Evolutionary conservation across 2,329 filamentous ascomycete genomes (phyloP).

Genomic region (Paracoccidioides brasiliensis): DNA sequence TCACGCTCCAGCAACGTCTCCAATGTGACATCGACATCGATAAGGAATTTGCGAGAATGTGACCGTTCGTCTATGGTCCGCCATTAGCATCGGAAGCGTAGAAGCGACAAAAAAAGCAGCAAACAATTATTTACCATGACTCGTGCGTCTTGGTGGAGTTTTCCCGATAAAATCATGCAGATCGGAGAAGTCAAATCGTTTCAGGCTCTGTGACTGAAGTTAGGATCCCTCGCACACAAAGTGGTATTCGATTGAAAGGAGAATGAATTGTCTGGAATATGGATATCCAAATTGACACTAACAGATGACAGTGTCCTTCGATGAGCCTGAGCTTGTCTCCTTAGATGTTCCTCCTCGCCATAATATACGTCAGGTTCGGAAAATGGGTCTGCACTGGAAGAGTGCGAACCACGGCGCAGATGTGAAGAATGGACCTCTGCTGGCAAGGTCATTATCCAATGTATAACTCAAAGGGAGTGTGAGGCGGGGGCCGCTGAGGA

Average conservation of each 20-base stretch:
- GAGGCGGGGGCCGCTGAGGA: background rate
- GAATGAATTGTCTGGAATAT: background rate
- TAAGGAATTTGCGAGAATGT: slow-evolving; percentile 64
- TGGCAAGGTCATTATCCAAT: slow-evolving; percentile 27
- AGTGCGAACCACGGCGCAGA: background rate
- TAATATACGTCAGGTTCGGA: slow-evolving; percentile 48
- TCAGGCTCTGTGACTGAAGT: slow-evolving; percentile 20
- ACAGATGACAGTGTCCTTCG: slow-evolving; percentile 3
- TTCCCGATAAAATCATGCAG: slow-evolving; percentile 24
- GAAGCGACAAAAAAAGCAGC: background rate
- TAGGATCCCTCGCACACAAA: background rate
- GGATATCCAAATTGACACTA: background rate
- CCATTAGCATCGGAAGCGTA: slow-evolving; percentile 8
- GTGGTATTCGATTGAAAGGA: background rate
- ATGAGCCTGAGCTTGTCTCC: slow-evolving; percentile 1
- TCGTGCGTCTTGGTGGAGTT: slow-evolving; percentile 27
- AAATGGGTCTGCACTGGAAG: slow-evolving; percentile 41
- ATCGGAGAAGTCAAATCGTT: slow-evolving; percentile 24
- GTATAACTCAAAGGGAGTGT: background rate
- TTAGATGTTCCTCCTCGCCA: slow-evolving; percentile 32
- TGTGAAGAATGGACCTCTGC: slow-evolving; percentile 11
- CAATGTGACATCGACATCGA: slow-evolving; percentile 75
- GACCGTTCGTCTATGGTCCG: slow-evolving; percentile 54
- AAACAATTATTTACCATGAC: slow-evolving; percentile 28
- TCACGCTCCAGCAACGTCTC: slow-evolving; percentile 69